Base-by-base conservation (phyloP, 306 rosid genomes). In the Abrus pulchellus region DNA sequence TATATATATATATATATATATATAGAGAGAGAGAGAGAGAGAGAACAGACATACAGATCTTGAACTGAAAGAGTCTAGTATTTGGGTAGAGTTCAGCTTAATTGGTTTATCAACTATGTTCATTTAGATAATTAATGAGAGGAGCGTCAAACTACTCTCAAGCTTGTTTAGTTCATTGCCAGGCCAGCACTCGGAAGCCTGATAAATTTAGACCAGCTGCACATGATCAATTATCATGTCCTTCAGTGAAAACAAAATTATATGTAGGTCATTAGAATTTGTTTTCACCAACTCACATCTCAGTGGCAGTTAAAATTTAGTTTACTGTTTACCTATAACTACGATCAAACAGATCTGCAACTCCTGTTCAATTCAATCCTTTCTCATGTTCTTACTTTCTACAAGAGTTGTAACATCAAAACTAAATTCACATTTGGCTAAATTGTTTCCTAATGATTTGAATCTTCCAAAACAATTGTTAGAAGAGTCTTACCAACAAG, bases 391-490 rank as follows among this genome's bases (percentile, higher is more conserved):
- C 70, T 28, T 43, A 71, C 62, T 71, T 14, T 13, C 5, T 70
- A 12, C n/a, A 38, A 50, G 9, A 45, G 73, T 59, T 56, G 43
- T 28, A 56, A 41, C n/a, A 13, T 13, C 55, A 11, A 73, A 73
- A 56, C 30, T 56, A 74, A 56, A 43, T 56, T 43, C 20, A 28
- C 20, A 40, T 6, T 7, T n/a, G 20, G 20, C 55, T 57, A 72
- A 72, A 28, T 52, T 34, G 20, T 5, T 75, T n/a, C 27, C 27
- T 45, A 43, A 9, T 59, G 45, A 75, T 32, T 60, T 45, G 56
- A 68, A 29, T 68, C 56, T 68, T 68, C 57, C 44, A 47, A 48
- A 48, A 47, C 30, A 48, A 68, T 48, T 47, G 28, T 12, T 68
- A 44, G 38, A 68, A 54, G 30, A 9, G 30, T 14, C 9, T 7